These are phyloP conservation scores for Kluyveromyces starmeri DNA, from an alignment of 805 yeast genomes.

Conservation along the genomic window DNA sequence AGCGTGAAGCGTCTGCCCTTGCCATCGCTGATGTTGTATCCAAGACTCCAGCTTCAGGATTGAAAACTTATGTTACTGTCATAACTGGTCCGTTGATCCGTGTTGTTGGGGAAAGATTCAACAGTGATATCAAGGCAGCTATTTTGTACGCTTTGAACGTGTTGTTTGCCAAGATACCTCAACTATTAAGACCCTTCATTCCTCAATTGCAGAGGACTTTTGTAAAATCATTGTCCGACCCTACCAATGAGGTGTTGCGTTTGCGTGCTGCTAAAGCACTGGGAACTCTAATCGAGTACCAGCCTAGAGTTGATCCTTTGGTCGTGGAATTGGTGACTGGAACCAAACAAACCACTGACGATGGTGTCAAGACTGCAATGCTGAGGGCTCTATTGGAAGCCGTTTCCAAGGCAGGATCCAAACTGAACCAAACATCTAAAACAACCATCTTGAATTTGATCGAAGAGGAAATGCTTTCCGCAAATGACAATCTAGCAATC, in stretches of 20 bases:
- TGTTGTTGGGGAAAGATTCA: constrained; percentile 92
- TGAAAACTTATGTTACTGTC: constrained; percentile 82
- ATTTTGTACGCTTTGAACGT: constrained; percentile 76
- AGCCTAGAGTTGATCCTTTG: constrained; percentile 89
- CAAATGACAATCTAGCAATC: constrained; percentile 54
- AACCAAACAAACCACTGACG: constrained; percentile 53
- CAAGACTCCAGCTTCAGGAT: constrained; percentile 71
- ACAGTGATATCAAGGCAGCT: constrained; percentile 89
- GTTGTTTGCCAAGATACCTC: constrained; percentile 76
- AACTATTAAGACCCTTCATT: constrained; percentile 85
- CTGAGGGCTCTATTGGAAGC: constrained; percentile 78
- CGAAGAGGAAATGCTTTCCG: constrained; percentile 54
- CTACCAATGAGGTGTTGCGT: constrained; percentile 62
- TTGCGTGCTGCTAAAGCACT: constrained; percentile 82
- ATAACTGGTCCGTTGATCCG: constrained; percentile 97
- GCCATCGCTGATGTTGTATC: constrained; percentile 83
- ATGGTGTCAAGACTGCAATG: constrained; percentile 78
- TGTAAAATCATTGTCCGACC: constrained; percentile 81
- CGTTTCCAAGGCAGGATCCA: constrained; percentile 66
- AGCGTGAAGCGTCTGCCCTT: constrained; percentile 77
- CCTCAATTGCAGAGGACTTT: constrained; percentile 97
- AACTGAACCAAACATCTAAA: constrained; percentile 68
- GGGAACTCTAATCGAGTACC: constrained; percentile 79
- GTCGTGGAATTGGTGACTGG: constrained; percentile 76
- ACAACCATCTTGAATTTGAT: constrained; percentile 59